These are phyloP conservation scores for Claviceps sp. DNA, from an alignment of 2,329 filamentous ascomycete genomes.

Conservation along the genomic window DNA sequence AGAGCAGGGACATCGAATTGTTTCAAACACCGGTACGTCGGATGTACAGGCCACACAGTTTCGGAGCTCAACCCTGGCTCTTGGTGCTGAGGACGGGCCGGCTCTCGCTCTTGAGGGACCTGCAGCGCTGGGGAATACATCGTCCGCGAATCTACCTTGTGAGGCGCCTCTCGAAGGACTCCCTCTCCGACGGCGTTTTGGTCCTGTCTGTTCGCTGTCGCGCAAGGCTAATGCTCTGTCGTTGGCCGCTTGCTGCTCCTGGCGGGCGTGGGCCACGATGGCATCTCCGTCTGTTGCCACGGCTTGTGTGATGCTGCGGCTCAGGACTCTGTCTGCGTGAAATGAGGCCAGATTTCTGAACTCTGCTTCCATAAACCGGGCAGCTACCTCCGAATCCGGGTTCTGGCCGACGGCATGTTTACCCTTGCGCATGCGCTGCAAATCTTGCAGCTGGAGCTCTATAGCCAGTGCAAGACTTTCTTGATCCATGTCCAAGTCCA, in stretches of 20 bases:
- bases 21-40: not conserved
- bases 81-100: too few species aligned
- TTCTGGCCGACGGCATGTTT: slow-evolving; percentile 3
- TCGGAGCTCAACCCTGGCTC: not conserved
- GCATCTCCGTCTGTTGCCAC: slow-evolving; percentile 6
- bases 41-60: slow-evolving; percentile 1
- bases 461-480: slow-evolving; percentile 9
- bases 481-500: slow-evolving; percentile 2
- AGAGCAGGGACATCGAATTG: slow-evolving; percentile 5
- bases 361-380: slow-evolving; percentile 7
- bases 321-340: slow-evolving; percentile 7
- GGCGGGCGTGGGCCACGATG: not conserved
- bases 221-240: not conserved
- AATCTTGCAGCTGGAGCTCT: slow-evolving; percentile 10
- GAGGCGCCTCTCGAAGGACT: not conserved
- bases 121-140: not conserved
- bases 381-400: slow-evolving; percentile 6
- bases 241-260: not conserved
- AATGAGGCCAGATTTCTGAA: slow-evolving; percentile 4
- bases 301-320: slow-evolving; percentile 10
- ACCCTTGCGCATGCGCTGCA: slow-evolving; percentile 5
- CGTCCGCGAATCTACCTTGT: not conserved
- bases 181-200: not conserved
- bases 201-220: too few species aligned
- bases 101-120: too few species aligned